phyloP scores from a whole-genome alignment of 73 alveolate species.

The Stentor roeselii region DNA sequence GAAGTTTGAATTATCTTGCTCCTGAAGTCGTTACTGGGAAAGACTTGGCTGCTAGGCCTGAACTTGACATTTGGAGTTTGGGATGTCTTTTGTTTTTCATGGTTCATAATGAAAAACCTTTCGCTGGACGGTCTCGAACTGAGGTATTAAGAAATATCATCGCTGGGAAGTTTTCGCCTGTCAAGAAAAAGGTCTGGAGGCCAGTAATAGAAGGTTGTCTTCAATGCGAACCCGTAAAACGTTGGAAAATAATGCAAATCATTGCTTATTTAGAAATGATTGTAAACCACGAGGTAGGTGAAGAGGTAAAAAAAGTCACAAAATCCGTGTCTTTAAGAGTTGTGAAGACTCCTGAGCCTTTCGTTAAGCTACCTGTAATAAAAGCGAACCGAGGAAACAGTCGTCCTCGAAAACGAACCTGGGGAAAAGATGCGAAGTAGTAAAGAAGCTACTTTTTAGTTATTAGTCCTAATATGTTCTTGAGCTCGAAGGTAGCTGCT shows the following conservation, averaged over 20 bases:
- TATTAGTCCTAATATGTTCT: no score
- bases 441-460: no score
- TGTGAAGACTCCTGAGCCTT: background rate
- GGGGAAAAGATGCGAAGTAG: no score
- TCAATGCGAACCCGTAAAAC: background rate
- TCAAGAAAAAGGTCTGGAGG: background rate
- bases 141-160: background rate
- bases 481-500: no score
- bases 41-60: background rate
- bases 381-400: background rate
- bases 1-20: background rate
- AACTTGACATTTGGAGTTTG: background rate
- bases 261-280: background rate
- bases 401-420: constrained; percentile 1
- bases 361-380: background rate
- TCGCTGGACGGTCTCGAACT: background rate
- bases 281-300: background rate
- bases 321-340: background rate
- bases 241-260: background rate
- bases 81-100: background rate
- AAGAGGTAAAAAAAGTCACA: background rate
- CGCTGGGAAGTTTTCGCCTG: background rate
- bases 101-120: background rate
- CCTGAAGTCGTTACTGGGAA: background rate
- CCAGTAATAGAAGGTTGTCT: background rate